Conservation (phyloP, 257 asterid genomes). For the Fraxinus americana region DNA sequence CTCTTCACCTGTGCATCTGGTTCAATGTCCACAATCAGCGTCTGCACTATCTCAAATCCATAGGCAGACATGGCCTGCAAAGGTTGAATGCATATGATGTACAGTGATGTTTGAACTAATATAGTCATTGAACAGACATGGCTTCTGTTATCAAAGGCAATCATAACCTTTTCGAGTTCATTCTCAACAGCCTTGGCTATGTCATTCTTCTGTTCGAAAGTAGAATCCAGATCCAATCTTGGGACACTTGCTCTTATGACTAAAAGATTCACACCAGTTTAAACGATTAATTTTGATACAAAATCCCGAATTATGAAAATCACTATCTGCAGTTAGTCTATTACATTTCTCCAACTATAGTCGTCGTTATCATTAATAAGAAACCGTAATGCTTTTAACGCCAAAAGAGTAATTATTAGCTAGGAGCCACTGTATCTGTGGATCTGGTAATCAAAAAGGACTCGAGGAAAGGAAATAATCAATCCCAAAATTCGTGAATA, state of each 20-base stretch:
- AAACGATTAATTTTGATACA: neutral
- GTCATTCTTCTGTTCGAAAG: conserved; percentile 28
- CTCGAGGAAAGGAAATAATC: neutral
- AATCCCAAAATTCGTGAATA: neutral
- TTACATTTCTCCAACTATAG: neutral
- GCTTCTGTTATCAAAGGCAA: neutral
- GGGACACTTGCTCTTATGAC: conserved; percentile 26
- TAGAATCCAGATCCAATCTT: conserved; percentile 14
- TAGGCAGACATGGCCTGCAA: conserved; percentile 26
- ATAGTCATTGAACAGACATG: neutral
- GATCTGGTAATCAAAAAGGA: neutral
- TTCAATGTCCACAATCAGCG: conserved; percentile 28
- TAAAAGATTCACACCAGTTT: neutral
- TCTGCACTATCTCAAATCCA: conserved; percentile 28
- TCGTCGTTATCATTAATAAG: neutral
- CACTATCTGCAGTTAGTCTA: neutral
- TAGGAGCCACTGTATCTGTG: neutral
- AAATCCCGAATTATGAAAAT: neutral
- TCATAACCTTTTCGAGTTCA: conserved; percentile 23
- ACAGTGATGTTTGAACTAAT: too few species aligned
- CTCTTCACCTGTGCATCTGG: conserved; percentile 28
- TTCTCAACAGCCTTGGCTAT: conserved; percentile 26
- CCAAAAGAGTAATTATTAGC: neutral
- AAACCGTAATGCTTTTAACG: neutral
- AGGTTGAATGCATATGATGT: neutral